phyloP scores from a whole-genome alignment of 1,284 basidiomycete genomes.

The Pseudozyma thailandica region DNA sequence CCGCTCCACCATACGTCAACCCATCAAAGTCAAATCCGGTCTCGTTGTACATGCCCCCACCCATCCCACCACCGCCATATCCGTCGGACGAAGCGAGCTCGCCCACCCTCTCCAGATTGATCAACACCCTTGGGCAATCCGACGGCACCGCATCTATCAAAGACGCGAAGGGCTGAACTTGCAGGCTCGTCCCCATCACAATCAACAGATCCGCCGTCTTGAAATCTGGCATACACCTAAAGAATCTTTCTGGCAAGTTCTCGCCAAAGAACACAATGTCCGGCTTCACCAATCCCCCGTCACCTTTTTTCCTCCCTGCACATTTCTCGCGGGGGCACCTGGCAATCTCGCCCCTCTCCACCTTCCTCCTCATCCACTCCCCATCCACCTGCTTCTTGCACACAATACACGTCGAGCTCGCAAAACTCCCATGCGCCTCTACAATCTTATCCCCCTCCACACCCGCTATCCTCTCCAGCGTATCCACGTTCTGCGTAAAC shows the following conservation, averaged over 20 bases:
- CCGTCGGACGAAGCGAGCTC: constrained; percentile 69
- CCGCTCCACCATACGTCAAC: constrained; percentile 33
- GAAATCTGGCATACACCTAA: constrained; percentile 67
- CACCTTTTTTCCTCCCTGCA: constrained; percentile 21
- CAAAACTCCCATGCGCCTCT: constrained; percentile 87
- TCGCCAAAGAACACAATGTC: constrained; percentile 68
- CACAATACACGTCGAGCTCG: constrained; percentile 54
- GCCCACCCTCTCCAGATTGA: constrained; percentile 73
- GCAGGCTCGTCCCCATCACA: constrained; percentile 90
- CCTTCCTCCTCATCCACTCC: constrained; percentile 56
- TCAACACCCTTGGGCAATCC: constrained; percentile 70
- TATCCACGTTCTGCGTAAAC: constrained; percentile 86
- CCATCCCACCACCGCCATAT: constrained; percentile 68
- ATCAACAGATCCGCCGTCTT: constrained; percentile 82
- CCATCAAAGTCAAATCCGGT: constrained; percentile 65
- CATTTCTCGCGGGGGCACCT: constrained; percentile 51
- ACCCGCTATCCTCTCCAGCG: constrained; percentile 86
- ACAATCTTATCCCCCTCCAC: constrained; percentile 80
- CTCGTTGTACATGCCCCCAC: constrained; percentile 36
- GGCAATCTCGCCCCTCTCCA: constrained; percentile 54
- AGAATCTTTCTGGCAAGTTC: constrained; percentile 61
- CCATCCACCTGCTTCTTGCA: constrained; percentile 50
- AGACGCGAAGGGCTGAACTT: constrained; percentile 73
- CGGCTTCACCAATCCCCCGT: constrained; percentile 63
- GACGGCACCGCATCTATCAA: constrained; percentile 70